Base-by-base conservation (phyloP, 2,329 filamentous ascomycete species). In the Aaosphaeria pasadenensis region DNA sequence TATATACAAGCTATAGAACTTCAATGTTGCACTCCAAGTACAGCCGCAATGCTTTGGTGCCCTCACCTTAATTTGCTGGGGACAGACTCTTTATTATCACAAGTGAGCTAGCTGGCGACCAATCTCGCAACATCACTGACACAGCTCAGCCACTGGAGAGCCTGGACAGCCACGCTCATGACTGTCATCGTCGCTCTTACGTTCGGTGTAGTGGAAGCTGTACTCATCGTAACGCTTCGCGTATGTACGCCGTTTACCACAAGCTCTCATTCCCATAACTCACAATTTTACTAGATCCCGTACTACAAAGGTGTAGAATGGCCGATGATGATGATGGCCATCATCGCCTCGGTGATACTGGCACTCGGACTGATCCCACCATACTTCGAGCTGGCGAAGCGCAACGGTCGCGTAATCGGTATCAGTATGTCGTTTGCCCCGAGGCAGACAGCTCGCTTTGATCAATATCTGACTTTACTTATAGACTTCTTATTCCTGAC, bases 351-450 rank as follows among this genome's bases (percentile, higher is more conserved):
- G 2, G 68, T 85, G 7, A 71, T 86, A 5, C 73, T 86, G 5
- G 76, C 76, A 2, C 61, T 70, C 2, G 84, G 84, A 1, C 66
- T 86, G 7, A 57, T 87, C 4, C 80, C 82, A 2, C 82, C 82
- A 0, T 86, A 84, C 55, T 77, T 77, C 47, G 83, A 86, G 60
- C 69, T 85, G 1, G 83, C 78, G 71, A 85, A 85, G 62, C 72
- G 82, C 9, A 73, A 75, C 44, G 83, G 84, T 0, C 74, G 82
- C 28, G 82, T 86, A 2, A 73, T 85, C 30, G 84, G 83, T 0
- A 78, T 86, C 46, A 83, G 82, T 75, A 60, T 49, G 17, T 24
- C 3, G 71, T 66, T 2, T 13, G 30, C 2, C 17, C 45, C 17
- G 17, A 24, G 17, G 17, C 17, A 2, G 17, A 24, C 17, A 24